These are phyloP conservation scores for Elymus sibiricus DNA, from an alignment of 176 grass and related monocot species.

Conservation along the genomic window DNA sequence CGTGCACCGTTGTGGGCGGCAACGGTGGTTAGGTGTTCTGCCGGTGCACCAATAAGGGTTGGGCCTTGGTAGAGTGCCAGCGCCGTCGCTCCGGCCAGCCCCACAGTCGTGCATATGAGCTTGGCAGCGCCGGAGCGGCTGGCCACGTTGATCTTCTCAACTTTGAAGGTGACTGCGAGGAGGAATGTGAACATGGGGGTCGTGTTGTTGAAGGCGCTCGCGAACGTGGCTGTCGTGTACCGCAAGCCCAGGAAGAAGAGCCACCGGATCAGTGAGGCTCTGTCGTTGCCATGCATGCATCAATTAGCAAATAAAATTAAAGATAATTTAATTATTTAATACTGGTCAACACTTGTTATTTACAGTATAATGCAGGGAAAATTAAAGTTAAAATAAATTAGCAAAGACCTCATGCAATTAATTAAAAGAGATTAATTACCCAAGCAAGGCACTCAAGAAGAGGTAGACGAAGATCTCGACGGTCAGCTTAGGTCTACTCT, in stretches of 20 bases:
- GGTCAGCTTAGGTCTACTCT: constrained; percentile 77
- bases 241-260: constrained; percentile 51
- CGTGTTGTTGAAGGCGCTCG: constrained; percentile 62
- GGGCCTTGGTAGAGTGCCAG: constrained; percentile 63
- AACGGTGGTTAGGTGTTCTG: no score
- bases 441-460: neutral
- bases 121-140: constrained; percentile 24
- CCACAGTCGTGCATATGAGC: constrained; percentile 36
- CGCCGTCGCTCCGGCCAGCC: constrained; percentile 47
- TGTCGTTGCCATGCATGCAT: constrained; percentile 3
- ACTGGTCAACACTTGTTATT: neutral
- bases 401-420: no score
- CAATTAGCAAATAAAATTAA: neutral
- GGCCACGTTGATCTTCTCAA: neutral
- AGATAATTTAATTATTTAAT: neutral
- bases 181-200: constrained; percentile 56
- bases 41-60: constrained; percentile 3
- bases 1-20: neutral
- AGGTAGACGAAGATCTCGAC: neutral
- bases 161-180: constrained; percentile 35
- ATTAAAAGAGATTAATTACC: constrained; percentile 26
- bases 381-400: no score
- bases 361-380: no score
- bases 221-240: constrained; percentile 50
- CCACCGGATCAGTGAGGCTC: constrained; percentile 48